Evolutionary conservation across 371 early-diverging fungal species (phyloP).

Genomic region (Apophysomyces variabilis): DNA sequence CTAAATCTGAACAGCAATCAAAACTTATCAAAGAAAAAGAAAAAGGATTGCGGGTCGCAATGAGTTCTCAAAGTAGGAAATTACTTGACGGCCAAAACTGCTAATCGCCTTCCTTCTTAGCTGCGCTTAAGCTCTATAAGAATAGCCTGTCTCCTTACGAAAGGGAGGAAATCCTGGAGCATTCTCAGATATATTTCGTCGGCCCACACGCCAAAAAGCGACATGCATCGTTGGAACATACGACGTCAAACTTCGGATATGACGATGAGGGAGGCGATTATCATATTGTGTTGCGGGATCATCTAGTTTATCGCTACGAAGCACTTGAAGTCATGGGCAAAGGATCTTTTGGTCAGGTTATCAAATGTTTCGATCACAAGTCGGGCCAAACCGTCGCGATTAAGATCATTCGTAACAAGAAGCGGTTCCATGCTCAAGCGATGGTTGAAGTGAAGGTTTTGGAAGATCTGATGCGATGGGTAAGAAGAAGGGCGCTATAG

Average conservation of each 20-base stretch:
- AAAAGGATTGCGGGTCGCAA: slow-evolving; percentile 36
- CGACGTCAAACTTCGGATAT: slow-evolving; percentile 70
- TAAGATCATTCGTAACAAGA: slow-evolving; percentile 90
- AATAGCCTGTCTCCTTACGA: slow-evolving; percentile 78
- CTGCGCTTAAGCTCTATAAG: slow-evolving; percentile 62
- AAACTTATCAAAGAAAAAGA: slow-evolving; percentile 15
- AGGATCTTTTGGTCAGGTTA: slow-evolving; percentile 93
- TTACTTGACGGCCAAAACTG: background rate
- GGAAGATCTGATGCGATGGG: slow-evolving; percentile 59
- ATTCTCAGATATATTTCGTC: slow-evolving; percentile 82
- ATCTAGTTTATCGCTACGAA: slow-evolving; percentile 85
- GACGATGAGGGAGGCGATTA: slow-evolving; percentile 90
- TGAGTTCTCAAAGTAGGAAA: slow-evolving; percentile 43
- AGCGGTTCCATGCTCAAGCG: slow-evolving; percentile 87
- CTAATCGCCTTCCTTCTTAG: slow-evolving; percentile 14
- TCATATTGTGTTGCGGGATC: slow-evolving; percentile 74
- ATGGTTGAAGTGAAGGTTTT: slow-evolving; percentile 86
- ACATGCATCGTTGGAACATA: slow-evolving; percentile 49
- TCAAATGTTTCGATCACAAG: slow-evolving; percentile 83
- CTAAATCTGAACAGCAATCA: background rate
- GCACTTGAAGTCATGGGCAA: slow-evolving; percentile 82
- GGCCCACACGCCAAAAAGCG: slow-evolving; percentile 73
- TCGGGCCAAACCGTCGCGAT: slow-evolving; percentile 77
- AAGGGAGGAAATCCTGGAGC: slow-evolving; percentile 81
- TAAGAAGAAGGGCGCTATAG: slow-evolving; percentile 3